Base-by-base conservation (phyloP, 169 alveolate species). In the Plasmodium vivax region DNA sequence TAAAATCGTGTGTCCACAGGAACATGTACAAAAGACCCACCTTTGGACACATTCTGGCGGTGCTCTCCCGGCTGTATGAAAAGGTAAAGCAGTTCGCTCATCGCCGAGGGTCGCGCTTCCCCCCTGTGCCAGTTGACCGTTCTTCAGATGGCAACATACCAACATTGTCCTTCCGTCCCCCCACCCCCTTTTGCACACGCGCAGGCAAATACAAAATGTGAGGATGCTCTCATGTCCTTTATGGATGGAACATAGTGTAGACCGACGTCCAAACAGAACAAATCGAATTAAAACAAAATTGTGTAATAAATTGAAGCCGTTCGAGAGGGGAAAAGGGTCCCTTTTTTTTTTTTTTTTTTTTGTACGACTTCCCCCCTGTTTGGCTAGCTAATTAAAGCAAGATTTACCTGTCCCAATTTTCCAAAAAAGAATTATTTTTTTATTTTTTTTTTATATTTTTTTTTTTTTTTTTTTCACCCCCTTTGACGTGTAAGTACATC, bases 201-300 rank as follows among this genome's bases (percentile, higher is more conserved):
- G 54, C 75, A 88, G 93, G 83, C 72, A 62, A 93, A 93, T 32
- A 75, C 93, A 3, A 88, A 85, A 71, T 93, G 71, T 23, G 95
- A 93, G 41, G 95, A 93, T 84, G 95, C 95, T 12, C 80, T 93
- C 23, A 93, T 93, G 38, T 93, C 95, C 23, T 93, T 93, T 36
- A 93, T 93, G 95, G 93, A 74, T 92, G 95, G 95, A 77, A 43
- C 51, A 30, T 91, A 91, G 68, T 23, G 82, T 30, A 30, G 56
- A 80, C 73, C n/a, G 27, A 36, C 30, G 73, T 32, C 71, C 27
- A 75, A 75, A 75, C 30, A 75, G 45, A 75, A 27, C 34, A 75
- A 75, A 75, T n/a, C n/a, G 45, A 75, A 75, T 14, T 36, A 34
- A 36, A 3, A 27, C 45, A 19, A 75, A 34, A 34, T 34, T 16